Evolutionary conservation across 2,329 filamentous ascomycete species (phyloP).

Genomic region (Xylariaceae sp.): DNA sequence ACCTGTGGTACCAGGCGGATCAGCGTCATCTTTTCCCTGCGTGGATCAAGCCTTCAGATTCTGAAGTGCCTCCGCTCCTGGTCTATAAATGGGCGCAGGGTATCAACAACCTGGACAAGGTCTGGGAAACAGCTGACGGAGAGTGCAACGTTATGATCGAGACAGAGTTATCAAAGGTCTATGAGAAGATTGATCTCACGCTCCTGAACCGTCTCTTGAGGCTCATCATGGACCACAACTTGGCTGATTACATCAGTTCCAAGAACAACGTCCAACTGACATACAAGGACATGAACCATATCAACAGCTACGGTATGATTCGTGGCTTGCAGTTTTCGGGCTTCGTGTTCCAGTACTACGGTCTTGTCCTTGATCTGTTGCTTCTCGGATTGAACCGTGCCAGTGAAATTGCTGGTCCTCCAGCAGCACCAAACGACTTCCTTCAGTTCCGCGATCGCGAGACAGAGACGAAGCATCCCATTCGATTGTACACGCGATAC

Average conservation of each 20-base stretch:
- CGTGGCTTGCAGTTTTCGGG: slow-evolving; percentile 96
- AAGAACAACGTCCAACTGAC: slow-evolving; percentile 99
- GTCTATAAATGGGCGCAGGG: slow-evolving; percentile 99
- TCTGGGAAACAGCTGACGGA: slow-evolving; percentile 90
- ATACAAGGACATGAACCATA: slow-evolving; percentile 99
- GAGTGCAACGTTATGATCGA: slow-evolving; percentile 99
- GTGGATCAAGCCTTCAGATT: slow-evolving; percentile 99
- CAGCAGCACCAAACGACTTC: slow-evolving; percentile 93
- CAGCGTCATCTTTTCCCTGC: slow-evolving; percentile 94
- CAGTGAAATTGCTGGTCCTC: slow-evolving; percentile 94
- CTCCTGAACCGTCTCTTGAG: slow-evolving; percentile 87
- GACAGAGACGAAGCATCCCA: slow-evolving; percentile 88
- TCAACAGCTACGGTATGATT: slow-evolving; percentile 98
- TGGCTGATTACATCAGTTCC: slow-evolving; percentile 97
- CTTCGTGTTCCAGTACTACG: slow-evolving; percentile 99
- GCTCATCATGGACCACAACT: slow-evolving; percentile 98
- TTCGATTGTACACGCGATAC: slow-evolving; percentile 94
- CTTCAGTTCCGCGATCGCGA: slow-evolving; percentile 91
- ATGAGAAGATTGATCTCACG: slow-evolving; percentile 98
- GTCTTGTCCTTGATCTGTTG: slow-evolving; percentile 86
- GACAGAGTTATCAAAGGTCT: slow-evolving; percentile 97
- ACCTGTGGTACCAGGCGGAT: slow-evolving; percentile 98
- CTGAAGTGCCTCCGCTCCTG: slow-evolving; percentile 88
- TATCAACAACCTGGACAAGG: slow-evolving; percentile 94
- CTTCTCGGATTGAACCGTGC: slow-evolving; percentile 89